Base-by-base conservation (phyloP, 106 monocot species). In the Ottelia alismoides region DNA sequence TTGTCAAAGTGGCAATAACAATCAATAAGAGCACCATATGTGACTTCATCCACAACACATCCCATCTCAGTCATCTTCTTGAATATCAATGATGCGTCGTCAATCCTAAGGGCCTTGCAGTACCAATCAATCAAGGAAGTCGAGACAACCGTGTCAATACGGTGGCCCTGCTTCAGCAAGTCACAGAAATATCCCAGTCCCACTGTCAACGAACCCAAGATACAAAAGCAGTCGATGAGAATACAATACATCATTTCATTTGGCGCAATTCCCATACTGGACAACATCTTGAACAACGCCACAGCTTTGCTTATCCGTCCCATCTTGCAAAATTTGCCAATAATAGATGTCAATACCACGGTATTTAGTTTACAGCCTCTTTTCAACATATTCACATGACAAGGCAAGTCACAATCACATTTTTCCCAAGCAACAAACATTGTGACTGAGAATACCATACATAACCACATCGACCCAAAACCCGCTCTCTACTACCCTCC, bases 291-390 rank as follows among this genome's bases (percentile, higher is more conserved):
- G 19, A 49, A 20, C n/a, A 49, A 49, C 2, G n/a, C 20, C 18
- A 49, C 3, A 3, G 48, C 61, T 24, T 61, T 29, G 19, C n/a
- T n/a, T 4, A 49, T 49, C 6, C 27, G 47, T 2, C 49, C 30
- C 27, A 35, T 22, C 31, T 49, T 49, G 28, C 61, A 61, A 20
- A 61, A 16, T 5, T 49, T 49, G 49, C 49, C 48, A 49, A 61
- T 48, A 19, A 61, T 3, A 26, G 47, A 26, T 21, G 18, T 61
- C 18, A 48, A 47, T 17, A 49, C 49, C 7, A 49, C 21, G 25
- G 40, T 27, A 49, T 61, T 49, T 9, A 49, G 61, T 12, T 48
- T 48, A 1, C 20, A 49, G 28, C 29, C 3, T 21, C 19, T 26
- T 20, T 61, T 48, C 47, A 28, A 11, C 28, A 61, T 49, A 16